phyloP scores from a whole-genome alignment of 192 early-diverging fungal species.

The Dimargaris xerosporica region DNA sequence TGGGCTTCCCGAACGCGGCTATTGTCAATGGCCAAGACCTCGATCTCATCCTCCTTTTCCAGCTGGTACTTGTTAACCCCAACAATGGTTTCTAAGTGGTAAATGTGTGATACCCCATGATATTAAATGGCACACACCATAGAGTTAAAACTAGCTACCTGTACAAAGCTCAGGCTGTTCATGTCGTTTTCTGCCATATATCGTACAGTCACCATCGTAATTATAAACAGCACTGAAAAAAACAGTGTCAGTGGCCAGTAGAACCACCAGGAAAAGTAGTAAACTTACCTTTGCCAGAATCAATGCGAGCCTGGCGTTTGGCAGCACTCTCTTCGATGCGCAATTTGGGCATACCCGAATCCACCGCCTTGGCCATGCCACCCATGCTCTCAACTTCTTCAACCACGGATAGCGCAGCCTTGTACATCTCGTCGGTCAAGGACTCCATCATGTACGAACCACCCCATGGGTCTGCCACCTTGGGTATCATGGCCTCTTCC shows the following conservation, averaged over 20 bases:
- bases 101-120: too few relatives aligned
- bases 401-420: slow-evolving; percentile 48
- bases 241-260: too few relatives aligned
- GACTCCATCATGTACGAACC: slow-evolving; percentile 91
- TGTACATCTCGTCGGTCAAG: slow-evolving; percentile 66
- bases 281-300: slow-evolving; percentile 42
- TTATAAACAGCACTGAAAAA: too few relatives aligned
- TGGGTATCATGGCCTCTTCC: slow-evolving; percentile 73
- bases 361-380: slow-evolving; percentile 84
- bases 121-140: too few relatives aligned
- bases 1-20: slow-evolving; percentile 50
- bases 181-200: too few relatives aligned
- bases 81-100: slow-evolving; percentile 47
- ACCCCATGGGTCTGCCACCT: slow-evolving; percentile 84
- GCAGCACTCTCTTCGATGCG: slow-evolving; percentile 78
- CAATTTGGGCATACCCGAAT: slow-evolving; percentile 77
- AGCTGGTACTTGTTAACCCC: slow-evolving; percentile 82
- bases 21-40: slow-evolving; percentile 75
- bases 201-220: too few relatives aligned
- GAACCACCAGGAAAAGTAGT: too few relatives aligned
- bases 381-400: slow-evolving; percentile 72
- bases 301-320: slow-evolving; percentile 75
- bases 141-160: too few relatives aligned
- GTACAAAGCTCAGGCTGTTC: too few relatives aligned
- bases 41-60: slow-evolving; percentile 42